Base-by-base conservation (phyloP, 108 stramenopile genomes). In the Pseudonitzschia pungens region DNA sequence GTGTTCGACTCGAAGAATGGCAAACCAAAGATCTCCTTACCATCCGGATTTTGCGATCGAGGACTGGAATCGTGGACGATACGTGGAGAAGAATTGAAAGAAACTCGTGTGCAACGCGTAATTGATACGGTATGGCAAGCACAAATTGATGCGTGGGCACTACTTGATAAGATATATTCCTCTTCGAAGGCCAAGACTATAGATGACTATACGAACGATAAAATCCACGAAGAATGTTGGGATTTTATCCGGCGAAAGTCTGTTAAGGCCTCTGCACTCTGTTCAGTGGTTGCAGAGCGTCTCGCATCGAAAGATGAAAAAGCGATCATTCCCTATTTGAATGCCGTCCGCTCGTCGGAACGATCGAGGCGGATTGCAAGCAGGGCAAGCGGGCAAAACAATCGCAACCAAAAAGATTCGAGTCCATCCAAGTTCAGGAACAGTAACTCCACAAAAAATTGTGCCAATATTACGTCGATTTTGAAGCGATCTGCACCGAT, bases 101-200 rank as follows among this genome's bases (percentile, higher is more conserved):
- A 74, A 51, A 27, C 33, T 16, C 60, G 69, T 48, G 78, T 79
- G 4, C 63, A 73, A 65, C 31, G 60, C 21, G 68, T 68, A 0
- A 74, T 79, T 33, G 78, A 79, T 53, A 73, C 62, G 16, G 78
- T 79, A 3, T 79, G 78, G 78, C 68, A 79, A 41, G 72, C 78
- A 56, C 78, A 79, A 42, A 21, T 79, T 8, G 73, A 79, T 36
- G 68, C 73, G 40, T 70, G 72, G 73, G 43, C 62, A 48, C 11
- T 62, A 20, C 54, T 55, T 2, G 54, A 20, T 14, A 12, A 1
- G 45, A 48, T 1, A 14, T 18, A 14, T 18, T 14, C 16, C 45
- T 48, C 45, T 48, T 18, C 45, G 6, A 36, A 36, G 36, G 2
- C 36, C 36, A 36, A 51, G 50, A n/a, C 26, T 20, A 55, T 11